Evolutionary conservation across 108 stramenopile species (phyloP).

Genomic region (Aurantiochytrium sp.): DNA sequence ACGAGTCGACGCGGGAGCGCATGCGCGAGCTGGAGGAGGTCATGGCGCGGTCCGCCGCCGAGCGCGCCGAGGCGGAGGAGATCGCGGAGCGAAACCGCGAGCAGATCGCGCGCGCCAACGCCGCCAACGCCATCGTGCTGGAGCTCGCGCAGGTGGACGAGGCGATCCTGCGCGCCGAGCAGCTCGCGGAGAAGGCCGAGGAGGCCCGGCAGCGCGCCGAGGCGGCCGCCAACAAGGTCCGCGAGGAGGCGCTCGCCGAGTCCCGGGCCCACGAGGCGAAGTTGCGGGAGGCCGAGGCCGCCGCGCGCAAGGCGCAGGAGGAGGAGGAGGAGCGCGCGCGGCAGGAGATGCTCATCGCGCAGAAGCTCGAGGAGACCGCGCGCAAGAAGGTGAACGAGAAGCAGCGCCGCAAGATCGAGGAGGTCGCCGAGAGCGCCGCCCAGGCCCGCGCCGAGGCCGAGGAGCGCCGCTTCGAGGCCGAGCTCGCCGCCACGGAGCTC

Average conservation of each 20-base stretch:
- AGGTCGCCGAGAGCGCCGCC: not conserved
- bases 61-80: conserved; percentile 71
- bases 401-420: conserved; percentile 6
- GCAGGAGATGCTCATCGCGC: not conserved
- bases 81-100: conserved; percentile 60
- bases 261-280: not conserved
- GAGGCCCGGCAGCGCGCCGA: conserved; percentile 4
- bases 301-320: not conserved
- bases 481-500: not conserved
- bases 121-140: conserved; percentile 7
- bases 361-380: conserved; percentile 7
- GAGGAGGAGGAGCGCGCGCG: not conserved
- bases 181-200: not conserved
- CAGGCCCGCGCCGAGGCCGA: not conserved
- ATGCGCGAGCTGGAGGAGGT: not conserved
- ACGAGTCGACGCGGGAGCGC: not conserved
- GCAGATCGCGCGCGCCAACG: conserved; percentile 9
- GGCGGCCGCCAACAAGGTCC: not conserved
- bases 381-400: conserved; percentile 19
- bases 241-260: not conserved
- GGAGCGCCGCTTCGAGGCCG: conserved; percentile 8
- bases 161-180: conserved; percentile 13
- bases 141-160: conserved; percentile 18
- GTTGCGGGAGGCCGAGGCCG: not conserved
- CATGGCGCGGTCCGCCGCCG: conserved; percentile 37